Evolutionary conservation across 108 stramenopile genomes (phyloP).

Genomic region (Aurantiochytrium sp.): DNA sequence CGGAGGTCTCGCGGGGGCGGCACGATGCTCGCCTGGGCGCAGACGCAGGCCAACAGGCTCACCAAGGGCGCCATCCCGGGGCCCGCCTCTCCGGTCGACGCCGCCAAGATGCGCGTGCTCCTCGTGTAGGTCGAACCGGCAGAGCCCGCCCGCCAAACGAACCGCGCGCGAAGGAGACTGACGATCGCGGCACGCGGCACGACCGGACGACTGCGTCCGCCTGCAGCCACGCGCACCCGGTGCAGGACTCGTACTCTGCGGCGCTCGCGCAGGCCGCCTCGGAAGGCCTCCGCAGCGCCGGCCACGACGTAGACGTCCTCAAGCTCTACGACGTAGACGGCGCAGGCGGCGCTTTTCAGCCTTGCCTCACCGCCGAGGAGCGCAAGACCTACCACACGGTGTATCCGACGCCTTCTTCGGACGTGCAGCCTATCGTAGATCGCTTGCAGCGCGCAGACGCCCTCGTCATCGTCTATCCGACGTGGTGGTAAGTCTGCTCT

Average conservation of each 20-base stretch:
- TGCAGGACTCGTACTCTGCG: not conserved
- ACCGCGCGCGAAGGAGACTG: no score
- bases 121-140: not conserved
- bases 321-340: not conserved
- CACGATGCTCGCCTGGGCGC: not conserved
- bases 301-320: not conserved
- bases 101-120: not conserved
- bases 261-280: not conserved
- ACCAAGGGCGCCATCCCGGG: not conserved
- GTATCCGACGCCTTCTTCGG: not conserved
- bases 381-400: not conserved
- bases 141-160: no score
- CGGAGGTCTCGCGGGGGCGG: no score
- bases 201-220: not conserved
- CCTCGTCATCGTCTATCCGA: constrained; percentile 14
- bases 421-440: not conserved
- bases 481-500: constrained; percentile 2
- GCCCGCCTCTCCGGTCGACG: not conserved
- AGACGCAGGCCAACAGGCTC: not conserved
- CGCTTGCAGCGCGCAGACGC: not conserved
- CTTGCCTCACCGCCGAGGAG: not conserved
- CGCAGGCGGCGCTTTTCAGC: not conserved
- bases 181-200: not conserved
- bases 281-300: not conserved
- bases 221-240: not conserved